Conservation (phyloP, 2,329 filamentous ascomycete species). For the Mycocentrospora acerina region DNA sequence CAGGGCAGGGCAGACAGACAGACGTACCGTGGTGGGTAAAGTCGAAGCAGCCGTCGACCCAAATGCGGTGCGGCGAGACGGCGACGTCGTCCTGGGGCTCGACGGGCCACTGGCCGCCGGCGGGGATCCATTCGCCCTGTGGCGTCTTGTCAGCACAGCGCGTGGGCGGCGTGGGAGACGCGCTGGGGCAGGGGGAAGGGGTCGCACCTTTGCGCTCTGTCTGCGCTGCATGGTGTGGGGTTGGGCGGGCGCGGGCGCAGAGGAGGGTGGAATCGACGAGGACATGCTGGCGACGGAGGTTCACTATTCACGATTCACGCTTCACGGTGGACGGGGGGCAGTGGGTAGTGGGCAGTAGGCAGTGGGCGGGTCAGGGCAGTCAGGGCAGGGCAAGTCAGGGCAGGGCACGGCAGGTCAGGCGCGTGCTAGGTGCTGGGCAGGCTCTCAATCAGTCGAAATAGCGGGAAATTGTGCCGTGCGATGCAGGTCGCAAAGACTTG, state of each 20-base stretch:
- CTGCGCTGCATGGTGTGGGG: constrained; percentile 32
- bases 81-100: constrained; percentile 62
- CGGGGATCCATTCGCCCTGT: constrained; percentile 50
- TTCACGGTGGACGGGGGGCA: too few species aligned
- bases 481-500: too few species aligned
- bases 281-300: too few species aligned
- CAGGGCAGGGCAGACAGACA: not conserved
- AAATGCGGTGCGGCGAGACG: constrained; percentile 73
- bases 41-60: constrained; percentile 99
- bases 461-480: too few species aligned
- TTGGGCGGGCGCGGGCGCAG: constrained; percentile 4
- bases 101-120: constrained; percentile 62
- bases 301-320: too few species aligned
- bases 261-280: not conserved
- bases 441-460: too few species aligned
- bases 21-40: constrained; percentile 88
- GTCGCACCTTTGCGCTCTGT: constrained; percentile 39
- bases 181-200: not conserved
- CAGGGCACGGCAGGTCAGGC: too few species aligned
- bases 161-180: constrained; percentile 3
- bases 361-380: too few species aligned
- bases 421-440: too few species aligned
- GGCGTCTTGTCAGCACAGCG: not conserved
- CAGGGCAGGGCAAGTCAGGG: too few species aligned
- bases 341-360: too few species aligned